phyloP scores from a whole-genome alignment of 2,329 filamentous ascomycete species.

The Neocatenulostroma microsporum region DNA sequence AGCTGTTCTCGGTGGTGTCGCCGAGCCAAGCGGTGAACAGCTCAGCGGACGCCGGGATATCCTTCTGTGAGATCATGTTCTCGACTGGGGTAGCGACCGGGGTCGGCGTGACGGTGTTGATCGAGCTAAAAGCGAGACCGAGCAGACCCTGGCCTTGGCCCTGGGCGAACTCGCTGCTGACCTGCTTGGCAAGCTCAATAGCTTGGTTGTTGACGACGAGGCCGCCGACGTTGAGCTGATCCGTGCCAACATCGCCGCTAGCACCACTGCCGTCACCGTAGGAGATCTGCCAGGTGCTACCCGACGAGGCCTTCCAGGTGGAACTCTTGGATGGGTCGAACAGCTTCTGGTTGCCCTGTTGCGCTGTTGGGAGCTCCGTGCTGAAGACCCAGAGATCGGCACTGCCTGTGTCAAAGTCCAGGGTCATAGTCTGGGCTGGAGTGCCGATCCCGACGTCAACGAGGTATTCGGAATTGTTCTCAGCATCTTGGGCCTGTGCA shows the following conservation, averaged over 20 bases:
- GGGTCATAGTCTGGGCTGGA: slow-evolving; percentile 50
- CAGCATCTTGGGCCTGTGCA: slow-evolving; percentile 47
- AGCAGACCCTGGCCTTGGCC: slow-evolving; percentile 57
- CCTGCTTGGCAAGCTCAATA: slow-evolving; percentile 54
- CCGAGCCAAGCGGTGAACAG: slow-evolving; percentile 60
- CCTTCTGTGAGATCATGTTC: slow-evolving; percentile 56
- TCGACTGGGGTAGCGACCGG: slow-evolving; percentile 56
- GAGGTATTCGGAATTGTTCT: slow-evolving; percentile 61
- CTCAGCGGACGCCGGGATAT: slow-evolving; percentile 46
- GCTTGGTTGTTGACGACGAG: slow-evolving; percentile 54
- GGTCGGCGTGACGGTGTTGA: slow-evolving; percentile 36
- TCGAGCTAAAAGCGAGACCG: slow-evolving; percentile 51
- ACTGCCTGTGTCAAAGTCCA: slow-evolving; percentile 65
- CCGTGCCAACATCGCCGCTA: slow-evolving; percentile 57
- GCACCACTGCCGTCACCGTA: slow-evolving; percentile 64
- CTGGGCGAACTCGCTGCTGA: slow-evolving; percentile 52
- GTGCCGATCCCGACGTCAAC: slow-evolving; percentile 58
- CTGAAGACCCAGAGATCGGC: slow-evolving; percentile 59
- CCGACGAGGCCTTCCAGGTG: slow-evolving; percentile 46
- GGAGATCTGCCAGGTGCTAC: slow-evolving; percentile 55
- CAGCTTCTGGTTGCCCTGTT: slow-evolving; percentile 33
- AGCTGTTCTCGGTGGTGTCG: slow-evolving; percentile 38
- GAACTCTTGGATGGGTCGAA: slow-evolving; percentile 56
- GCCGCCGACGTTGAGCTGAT: slow-evolving; percentile 55
- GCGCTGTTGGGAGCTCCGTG: slow-evolving; percentile 19